Percentiles rank a stretch among this genome's conserved stretches.
phyloP scores from a whole-genome alignment of 495 filamentous ascomycete species.

The Hyaloscypha finlandica region DNA sequence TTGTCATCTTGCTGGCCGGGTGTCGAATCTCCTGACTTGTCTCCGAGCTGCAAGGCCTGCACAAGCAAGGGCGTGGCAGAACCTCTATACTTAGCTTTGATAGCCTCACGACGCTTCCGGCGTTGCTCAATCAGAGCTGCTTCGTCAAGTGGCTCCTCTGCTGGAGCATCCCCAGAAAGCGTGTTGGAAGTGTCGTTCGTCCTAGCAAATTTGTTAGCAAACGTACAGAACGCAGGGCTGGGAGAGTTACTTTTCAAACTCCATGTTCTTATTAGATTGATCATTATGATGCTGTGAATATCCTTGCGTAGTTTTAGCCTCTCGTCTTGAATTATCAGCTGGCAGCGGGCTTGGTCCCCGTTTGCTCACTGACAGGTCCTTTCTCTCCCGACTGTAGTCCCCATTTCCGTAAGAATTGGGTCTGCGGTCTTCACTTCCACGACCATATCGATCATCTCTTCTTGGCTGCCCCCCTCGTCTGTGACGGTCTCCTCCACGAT shows the following conservation, averaged over 20 bases:
- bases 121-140: conserved; percentile 82
- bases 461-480: conserved; percentile 39
- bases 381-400: conserved; percentile 38
- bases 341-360: conserved; percentile 55
- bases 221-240: neutral
- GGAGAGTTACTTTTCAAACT: conserved; percentile 23
- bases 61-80: conserved; percentile 73
- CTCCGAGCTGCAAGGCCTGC: conserved; percentile 70
- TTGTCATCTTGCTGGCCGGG: conserved; percentile 42
- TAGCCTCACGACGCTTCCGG: conserved; percentile 82
- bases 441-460: conserved; percentile 35
- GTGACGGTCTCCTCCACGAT: conserved; percentile 44
- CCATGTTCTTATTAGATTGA: conserved; percentile 23
- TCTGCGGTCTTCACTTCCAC: conserved; percentile 32
- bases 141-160: conserved; percentile 66
- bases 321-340: conserved; percentile 57
- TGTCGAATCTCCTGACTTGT: conserved; percentile 44
- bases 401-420: conserved; percentile 31
- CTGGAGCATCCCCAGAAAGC: conserved; percentile 25
- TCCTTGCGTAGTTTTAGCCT: conserved; percentile 66
- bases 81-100: conserved; percentile 78
- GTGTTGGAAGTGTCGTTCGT: neutral
- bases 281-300: conserved; percentile 57
- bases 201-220: conserved; percentile 16
- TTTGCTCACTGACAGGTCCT: conserved; percentile 70